Conservation (phyloP, 768 basidiomycete species). For the Lyophyllum semitale region DNA sequence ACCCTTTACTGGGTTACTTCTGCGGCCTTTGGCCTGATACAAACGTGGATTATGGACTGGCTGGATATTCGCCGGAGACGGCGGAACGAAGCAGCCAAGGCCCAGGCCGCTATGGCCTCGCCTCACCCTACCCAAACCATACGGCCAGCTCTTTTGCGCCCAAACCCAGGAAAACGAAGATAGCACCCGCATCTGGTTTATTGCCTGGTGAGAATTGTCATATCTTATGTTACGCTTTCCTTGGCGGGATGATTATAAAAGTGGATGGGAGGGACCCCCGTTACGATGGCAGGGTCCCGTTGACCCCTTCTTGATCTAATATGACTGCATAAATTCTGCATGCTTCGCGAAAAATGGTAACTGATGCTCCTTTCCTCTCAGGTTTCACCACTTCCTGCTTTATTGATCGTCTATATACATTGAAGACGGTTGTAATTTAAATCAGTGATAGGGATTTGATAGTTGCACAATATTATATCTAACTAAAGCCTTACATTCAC, state of each 20-base stretch:
- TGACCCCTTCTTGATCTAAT: conserved; percentile 91
- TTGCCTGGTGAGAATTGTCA: conserved; percentile 21
- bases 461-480: background rate
- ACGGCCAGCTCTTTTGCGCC: background rate
- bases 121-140: background rate
- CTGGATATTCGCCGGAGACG: conserved; percentile 47
- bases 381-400: background rate
- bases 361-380: background rate
- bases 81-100: conserved; percentile 9
- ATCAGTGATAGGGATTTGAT: background rate
- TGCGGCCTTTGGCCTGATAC: conserved; percentile 69
- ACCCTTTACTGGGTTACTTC: conserved; percentile 80
- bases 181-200: background rate
- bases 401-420: background rate
- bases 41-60: conserved; percentile 76
- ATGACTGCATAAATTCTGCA: conserved; percentile 49
- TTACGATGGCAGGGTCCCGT: conserved; percentile 45
- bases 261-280: conserved; percentile 74
- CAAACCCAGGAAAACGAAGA: conserved; percentile 10
- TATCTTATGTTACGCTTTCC: background rate
- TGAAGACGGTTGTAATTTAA: background rate
- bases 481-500: conserved; percentile 1
- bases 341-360: background rate
- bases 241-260: conserved; percentile 66
- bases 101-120: conserved; percentile 2